These are phyloP conservation scores for Globisporangium spiculum DNA, from an alignment of 352 stramenopile species.

Conservation along the genomic window DNA sequence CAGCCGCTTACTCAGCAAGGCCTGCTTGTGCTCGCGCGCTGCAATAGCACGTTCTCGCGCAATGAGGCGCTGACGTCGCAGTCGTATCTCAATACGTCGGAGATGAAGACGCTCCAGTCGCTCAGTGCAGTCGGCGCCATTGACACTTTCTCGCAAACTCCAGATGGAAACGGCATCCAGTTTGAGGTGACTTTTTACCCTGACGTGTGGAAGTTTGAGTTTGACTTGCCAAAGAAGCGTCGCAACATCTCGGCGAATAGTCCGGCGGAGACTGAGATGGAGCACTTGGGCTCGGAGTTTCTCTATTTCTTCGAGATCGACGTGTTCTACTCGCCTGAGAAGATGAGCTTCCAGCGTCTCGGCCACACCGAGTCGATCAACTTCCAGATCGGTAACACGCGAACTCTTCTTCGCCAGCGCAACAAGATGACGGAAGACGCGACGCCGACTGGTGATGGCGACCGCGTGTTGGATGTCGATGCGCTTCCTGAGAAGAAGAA, in stretches of 20 bases:
- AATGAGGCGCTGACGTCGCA: slow-evolving; percentile 53
- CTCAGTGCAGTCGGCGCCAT: slow-evolving; percentile 68
- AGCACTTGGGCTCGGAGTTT: slow-evolving; percentile 56
- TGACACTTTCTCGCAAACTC: slow-evolving; percentile 46
- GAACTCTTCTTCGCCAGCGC: slow-evolving; percentile 75
- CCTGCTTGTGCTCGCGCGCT: slow-evolving; percentile 68
- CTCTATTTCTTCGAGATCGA: slow-evolving; percentile 88
- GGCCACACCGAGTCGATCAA: slow-evolving; percentile 71
- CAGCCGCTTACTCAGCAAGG: slow-evolving; percentile 34
- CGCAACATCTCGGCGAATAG: slow-evolving; percentile 46
- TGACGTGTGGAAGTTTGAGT: slow-evolving; percentile 90
- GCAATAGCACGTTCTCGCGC: slow-evolving; percentile 82
- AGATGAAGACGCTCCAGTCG: slow-evolving; percentile 71
- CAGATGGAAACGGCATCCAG: slow-evolving; percentile 38
- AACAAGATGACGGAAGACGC: slow-evolving; percentile 73
- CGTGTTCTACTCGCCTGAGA: slow-evolving; percentile 70
- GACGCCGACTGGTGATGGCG: slow-evolving; percentile 32
- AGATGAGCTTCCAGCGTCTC: slow-evolving; percentile 54
- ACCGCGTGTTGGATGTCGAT: slow-evolving; percentile 44
- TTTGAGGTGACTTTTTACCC: slow-evolving; percentile 86
- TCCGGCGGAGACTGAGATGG: slow-evolving; percentile 29
- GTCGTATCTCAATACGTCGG: slow-evolving; percentile 37
- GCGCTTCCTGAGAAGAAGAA: slow-evolving; percentile 83
- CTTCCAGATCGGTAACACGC: slow-evolving; percentile 86
- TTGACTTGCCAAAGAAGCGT: slow-evolving; percentile 85